Percentiles rank a stretch among this genome's conserved stretches.
Evolutionary conservation across 2,329 filamentous ascomycete genomes (phyloP).

Genomic region (Fusarium pininemorale): DNA sequence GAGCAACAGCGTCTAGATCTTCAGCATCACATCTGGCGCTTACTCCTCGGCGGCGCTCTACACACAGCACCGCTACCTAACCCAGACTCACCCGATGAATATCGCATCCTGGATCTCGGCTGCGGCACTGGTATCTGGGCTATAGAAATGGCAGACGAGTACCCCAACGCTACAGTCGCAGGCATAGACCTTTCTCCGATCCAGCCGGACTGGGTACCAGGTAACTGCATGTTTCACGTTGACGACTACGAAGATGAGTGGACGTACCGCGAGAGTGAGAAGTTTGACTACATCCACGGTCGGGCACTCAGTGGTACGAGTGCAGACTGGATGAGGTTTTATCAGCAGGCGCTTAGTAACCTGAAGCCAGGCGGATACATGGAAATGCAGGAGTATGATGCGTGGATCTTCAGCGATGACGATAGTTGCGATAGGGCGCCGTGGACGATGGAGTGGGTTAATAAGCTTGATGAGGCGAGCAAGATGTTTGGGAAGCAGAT

Average conservation of each 20-base stretch:
- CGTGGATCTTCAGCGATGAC: conserved; percentile 52
- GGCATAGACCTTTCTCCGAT: conserved; percentile 68
- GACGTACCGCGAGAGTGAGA: conserved; percentile 42
- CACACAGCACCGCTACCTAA: conserved; percentile 43
- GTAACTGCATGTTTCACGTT: conserved; percentile 71
- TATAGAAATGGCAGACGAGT: conserved; percentile 64
- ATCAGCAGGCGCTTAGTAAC: conserved; percentile 39
- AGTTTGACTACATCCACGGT: conserved; percentile 52
- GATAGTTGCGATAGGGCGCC: conserved; percentile 49
- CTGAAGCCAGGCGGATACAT: conserved; percentile 49
- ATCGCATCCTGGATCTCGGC: conserved; percentile 64
- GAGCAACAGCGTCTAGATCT: conserved; percentile 52
- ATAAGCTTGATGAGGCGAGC: conserved; percentile 49
- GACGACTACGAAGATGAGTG: conserved; percentile 68
- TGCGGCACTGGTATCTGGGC: conserved; percentile 71
- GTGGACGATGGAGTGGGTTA: conserved; percentile 53
- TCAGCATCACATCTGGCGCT: conserved; percentile 47
- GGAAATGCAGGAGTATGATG: conserved; percentile 53
- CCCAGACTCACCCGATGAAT: conserved; percentile 8
- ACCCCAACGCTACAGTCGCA: conserved; percentile 47
- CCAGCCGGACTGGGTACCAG: conserved; percentile 63
- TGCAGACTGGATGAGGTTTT: conserved; percentile 46
- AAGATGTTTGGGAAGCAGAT: conserved; percentile 51
- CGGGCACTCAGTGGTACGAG: conserved; percentile 48
- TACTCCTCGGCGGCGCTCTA: conserved; percentile 37